Evolutionary conservation across 2,329 filamentous ascomycete genomes (phyloP).

Genomic region (Daldinia eschscholtzii): DNA sequence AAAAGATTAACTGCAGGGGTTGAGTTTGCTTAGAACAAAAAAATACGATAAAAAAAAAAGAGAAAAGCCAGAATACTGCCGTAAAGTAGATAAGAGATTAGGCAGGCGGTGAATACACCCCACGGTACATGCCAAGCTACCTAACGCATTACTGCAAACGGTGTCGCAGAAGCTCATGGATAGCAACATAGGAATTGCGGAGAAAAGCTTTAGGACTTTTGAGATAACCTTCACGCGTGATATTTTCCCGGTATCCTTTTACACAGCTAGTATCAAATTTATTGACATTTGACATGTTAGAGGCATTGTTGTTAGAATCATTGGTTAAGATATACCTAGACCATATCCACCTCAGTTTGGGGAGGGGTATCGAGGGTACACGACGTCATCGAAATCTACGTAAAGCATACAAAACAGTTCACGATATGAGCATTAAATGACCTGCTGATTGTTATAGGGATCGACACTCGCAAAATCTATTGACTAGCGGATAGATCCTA

Average conservation of each 20-base stretch:
- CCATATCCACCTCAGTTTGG: neutral
- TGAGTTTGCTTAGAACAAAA: slow-evolving; percentile 17
- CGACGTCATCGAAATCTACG: slow-evolving; percentile 18
- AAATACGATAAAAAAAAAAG: neutral
- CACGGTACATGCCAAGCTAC: slow-evolving; percentile 29
- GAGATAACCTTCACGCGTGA: neutral
- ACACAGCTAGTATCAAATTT: neutral
- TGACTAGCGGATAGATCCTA: slow-evolving; percentile 45
- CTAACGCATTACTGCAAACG: neutral
- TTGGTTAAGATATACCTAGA: neutral
- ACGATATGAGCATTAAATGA: neutral
- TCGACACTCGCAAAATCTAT: slow-evolving; percentile 45
- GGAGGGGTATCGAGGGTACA: slow-evolving; percentile 1
- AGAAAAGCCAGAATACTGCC: slow-evolving; percentile 43
- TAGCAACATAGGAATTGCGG: neutral
- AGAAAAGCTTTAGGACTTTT: neutral
- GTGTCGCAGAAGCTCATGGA: neutral
- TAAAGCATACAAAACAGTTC: neutral
- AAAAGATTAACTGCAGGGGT: slow-evolving; percentile 18
- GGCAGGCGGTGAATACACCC: slow-evolving; percentile 49
- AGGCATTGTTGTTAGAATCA: neutral
- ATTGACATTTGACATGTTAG: too few relatives aligned
- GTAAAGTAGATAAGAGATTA: slow-evolving; percentile 25
- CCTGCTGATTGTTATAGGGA: slow-evolving; percentile 16
- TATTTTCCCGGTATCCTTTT: neutral